Evolutionary conservation across 1,284 basidiomycete genomes (phyloP).

Genomic region (Takashimella koratensis): DNA sequence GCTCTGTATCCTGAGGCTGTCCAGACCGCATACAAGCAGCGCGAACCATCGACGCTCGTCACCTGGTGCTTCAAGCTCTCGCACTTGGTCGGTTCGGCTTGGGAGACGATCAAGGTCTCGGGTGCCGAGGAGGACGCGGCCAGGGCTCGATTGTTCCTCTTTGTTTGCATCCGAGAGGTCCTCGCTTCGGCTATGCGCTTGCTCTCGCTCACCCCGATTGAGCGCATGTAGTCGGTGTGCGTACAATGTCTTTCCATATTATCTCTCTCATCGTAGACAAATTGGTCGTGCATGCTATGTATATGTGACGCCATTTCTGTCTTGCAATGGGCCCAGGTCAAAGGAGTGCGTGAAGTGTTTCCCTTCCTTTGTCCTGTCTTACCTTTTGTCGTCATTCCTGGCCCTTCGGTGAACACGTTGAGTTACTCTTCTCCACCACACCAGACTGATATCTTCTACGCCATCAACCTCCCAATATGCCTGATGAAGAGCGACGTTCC

Average conservation of each 20-base stretch:
- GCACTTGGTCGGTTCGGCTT: slow-evolving; percentile 48
- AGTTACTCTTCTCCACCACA: too few relatives aligned
- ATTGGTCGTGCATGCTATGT: not conserved
- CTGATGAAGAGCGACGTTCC: too few relatives aligned
- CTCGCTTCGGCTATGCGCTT: slow-evolving; percentile 80
- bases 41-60: slow-evolving; percentile 85
- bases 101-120: slow-evolving; percentile 63
- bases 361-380: not conserved
- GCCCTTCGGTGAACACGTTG: too few relatives aligned
- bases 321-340: not conserved
- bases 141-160: slow-evolving; percentile 85
- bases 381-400: too few relatives aligned
- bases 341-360: not conserved
- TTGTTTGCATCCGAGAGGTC: slow-evolving; percentile 82
- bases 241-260: too few relatives aligned
- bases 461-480: too few relatives aligned
- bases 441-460: too few relatives aligned
- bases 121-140: slow-evolving; percentile 69
- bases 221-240: slow-evolving; percentile 75
- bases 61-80: slow-evolving; percentile 53
- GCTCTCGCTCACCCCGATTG: slow-evolving; percentile 81
- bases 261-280: not conserved
- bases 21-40: slow-evolving; percentile 73
- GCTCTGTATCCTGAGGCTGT: slow-evolving; percentile 90
- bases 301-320: not conserved